Conservation (phyloP, 208 protist genomes). For the Crithidia mellificae region DNA sequence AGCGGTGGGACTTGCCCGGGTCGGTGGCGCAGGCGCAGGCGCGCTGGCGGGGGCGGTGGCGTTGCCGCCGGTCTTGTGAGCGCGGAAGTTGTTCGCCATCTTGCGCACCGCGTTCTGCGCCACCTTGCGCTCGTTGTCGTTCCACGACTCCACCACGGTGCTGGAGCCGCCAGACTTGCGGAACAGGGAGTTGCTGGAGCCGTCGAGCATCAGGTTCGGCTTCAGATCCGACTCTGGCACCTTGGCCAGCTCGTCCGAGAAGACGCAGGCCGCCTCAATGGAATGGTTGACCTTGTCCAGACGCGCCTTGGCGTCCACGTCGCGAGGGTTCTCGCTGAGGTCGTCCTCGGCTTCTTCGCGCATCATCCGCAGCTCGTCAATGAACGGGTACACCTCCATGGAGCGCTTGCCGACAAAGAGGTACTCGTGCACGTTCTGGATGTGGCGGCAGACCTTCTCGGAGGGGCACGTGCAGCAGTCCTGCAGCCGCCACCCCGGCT, state of each 20-base stretch:
- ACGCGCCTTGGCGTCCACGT: constrained; percentile 31
- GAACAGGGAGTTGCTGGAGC: constrained; percentile 44
- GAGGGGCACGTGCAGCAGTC: constrained; percentile 78
- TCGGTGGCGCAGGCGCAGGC: not conserved
- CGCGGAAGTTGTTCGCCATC: constrained; percentile 23
- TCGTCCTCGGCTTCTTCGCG: constrained; percentile 53
- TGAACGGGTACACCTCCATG: constrained; percentile 75
- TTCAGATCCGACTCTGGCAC: constrained; percentile 62
- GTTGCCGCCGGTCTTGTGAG: constrained; percentile 11
- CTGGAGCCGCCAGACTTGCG: constrained; percentile 39
- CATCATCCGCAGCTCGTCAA: constrained; percentile 70
- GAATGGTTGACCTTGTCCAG: constrained; percentile 37
- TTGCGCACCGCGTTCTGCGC: constrained; percentile 31
- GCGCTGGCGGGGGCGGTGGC: too few relatives aligned
- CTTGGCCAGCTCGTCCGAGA: constrained; percentile 65
- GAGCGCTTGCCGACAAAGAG: constrained; percentile 75
- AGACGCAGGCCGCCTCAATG: constrained; percentile 74
- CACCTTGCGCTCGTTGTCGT: constrained; percentile 23
- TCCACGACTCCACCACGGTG: constrained; percentile 27
- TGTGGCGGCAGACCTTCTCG: constrained; percentile 77
- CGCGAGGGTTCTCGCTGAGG: constrained; percentile 36
- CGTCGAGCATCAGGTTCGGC: constrained; percentile 74
- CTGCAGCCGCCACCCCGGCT: constrained; percentile 59
- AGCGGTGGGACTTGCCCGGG: not conserved
- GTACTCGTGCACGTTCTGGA: constrained; percentile 88